These are phyloP conservation scores for Amorphotheca resinae DNA, from an alignment of 495 filamentous ascomycete genomes.

Conservation along the genomic window DNA sequence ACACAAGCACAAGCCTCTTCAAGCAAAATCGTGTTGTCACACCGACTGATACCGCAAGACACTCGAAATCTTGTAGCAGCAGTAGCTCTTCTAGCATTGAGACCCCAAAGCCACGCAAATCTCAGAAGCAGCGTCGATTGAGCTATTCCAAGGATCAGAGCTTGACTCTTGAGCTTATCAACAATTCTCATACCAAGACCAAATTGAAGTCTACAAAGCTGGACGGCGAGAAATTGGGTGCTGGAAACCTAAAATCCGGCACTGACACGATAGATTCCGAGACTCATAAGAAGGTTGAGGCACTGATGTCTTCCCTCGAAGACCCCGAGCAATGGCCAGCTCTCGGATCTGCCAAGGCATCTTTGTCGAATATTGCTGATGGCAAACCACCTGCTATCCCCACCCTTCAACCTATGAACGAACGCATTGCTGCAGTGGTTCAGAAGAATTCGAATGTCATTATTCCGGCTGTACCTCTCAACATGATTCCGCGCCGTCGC, in stretches of 20 bases:
- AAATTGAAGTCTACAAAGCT: too few relatives aligned
- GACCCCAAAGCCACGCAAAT: not conserved
- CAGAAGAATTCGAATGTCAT: slow-evolving; percentile 1
- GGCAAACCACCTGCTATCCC: slow-evolving; percentile 7
- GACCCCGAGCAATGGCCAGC: slow-evolving; percentile 7
- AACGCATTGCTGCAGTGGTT: not conserved
- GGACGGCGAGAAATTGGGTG: too few relatives aligned
- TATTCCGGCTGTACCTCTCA: slow-evolving; percentile 10
- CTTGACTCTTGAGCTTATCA: too few relatives aligned
- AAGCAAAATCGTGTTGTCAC: not conserved
- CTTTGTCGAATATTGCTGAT: slow-evolving; percentile 6
- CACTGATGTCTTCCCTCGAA: not conserved
- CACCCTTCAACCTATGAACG: not conserved
- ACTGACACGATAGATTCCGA: too few relatives aligned
- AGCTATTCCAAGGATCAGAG: too few relatives aligned
- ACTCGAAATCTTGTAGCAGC: not conserved
- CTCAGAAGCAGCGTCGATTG: too few relatives aligned
- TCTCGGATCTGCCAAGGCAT: slow-evolving; percentile 3
- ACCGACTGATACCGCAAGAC: not conserved
- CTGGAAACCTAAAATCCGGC: too few relatives aligned
- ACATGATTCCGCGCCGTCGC: slow-evolving; percentile 1
- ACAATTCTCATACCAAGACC: too few relatives aligned
- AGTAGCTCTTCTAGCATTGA: not conserved
- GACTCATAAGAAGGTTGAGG: too few relatives aligned
- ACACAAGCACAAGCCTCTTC: not conserved